Base-by-base conservation (phyloP, 2,329 filamentous ascomycete species). In the Phoma herbarum region DNA sequence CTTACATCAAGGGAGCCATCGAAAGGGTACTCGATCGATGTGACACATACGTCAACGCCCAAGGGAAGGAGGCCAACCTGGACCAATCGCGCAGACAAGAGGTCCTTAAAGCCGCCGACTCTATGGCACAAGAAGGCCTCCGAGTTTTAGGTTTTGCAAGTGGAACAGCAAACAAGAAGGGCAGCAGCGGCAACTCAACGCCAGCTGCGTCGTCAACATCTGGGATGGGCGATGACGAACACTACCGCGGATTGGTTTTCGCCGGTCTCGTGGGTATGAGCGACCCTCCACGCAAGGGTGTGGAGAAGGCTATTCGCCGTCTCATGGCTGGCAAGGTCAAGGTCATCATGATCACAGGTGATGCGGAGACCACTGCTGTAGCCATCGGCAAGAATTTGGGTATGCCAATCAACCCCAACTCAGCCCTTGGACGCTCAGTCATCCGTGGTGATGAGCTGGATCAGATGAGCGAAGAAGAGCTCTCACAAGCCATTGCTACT, bases 341-440 rank as follows among this genome's bases (percentile, higher is more conserved):
- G 76, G 92, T 99, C 46, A 96, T 99, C 68, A 99, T 99, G 95
- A 98, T 99, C 66, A 99, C 95, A 10, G 95, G 95, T 58, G 95
- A 99, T 76, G 92, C 95, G 16, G 93, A 98, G 75, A 92, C 92
- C 1, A 99, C 95, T 2, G 95, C 95, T 2, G 84, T 97, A 44
- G 95, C 95, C 0, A 98, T 99, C 74, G 95, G 92, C 28, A 92
- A 86, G 77, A 94, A 97, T 72, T 84, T 99, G n/a, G 95, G 95
- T 39, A 99, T 99, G 92, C 88, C 89, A 2, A 86, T 98, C 79
- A 84, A 73, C 83, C 87, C 78, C 79, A 85, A 69, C 81, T 86
- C 63, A 78, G 78, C 81, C 7, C 72, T 83, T 16, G 81, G 92
- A 25, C 87, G 84, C 54, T 84, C 90, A 2, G 94, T 98, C 11